These are phyloP conservation scores for Trichoderma gamsii DNA, from an alignment of 495 filamentous ascomycete genomes.

Conservation along the genomic window DNA sequence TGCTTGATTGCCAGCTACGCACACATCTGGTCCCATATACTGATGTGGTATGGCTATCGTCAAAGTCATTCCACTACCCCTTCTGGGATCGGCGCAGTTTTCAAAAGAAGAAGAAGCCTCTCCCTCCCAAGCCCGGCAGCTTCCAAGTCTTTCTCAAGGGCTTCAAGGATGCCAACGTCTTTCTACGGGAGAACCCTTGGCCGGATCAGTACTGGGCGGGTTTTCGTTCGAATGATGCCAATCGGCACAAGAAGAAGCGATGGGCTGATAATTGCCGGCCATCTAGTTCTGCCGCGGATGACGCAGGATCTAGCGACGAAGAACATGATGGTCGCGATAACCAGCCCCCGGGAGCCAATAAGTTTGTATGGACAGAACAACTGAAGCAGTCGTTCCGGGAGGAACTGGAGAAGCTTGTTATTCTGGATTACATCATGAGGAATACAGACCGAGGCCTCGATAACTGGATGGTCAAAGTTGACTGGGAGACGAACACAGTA, in stretches of 20 bases:
- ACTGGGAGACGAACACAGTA: constrained; percentile 73
- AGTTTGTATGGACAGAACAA: constrained; percentile 81
- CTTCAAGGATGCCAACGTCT: constrained; percentile 93
- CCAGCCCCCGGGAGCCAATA: constrained; percentile 36
- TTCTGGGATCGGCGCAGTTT: constrained; percentile 90
- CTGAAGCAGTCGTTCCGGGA: constrained; percentile 90
- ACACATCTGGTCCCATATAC: constrained; percentile 95
- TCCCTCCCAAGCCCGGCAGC: constrained; percentile 91
- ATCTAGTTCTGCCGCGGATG: constrained; percentile 55
- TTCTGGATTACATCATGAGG: constrained; percentile 98
- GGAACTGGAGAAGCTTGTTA: constrained; percentile 93
- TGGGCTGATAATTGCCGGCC: constrained; percentile 88
- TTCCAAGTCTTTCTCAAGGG: constrained; percentile 97
- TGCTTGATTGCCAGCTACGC: constrained; percentile 81
- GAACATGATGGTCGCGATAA: constrained; percentile 25
- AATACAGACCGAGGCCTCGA: constrained; percentile 96
- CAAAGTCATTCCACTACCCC: constrained; percentile 96
- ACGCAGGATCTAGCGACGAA: constrained; percentile 61
- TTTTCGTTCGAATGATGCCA: constrained; percentile 63
- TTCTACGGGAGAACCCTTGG: constrained; percentile 92
- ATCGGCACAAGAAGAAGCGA: constrained; percentile 59
- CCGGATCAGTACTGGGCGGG: constrained; percentile 84
- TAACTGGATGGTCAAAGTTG: constrained; percentile 99
- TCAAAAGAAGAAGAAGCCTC: constrained; percentile 74
- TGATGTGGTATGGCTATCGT: constrained; percentile 87